Conservation (phyloP, 768 basidiomycete genomes). For the Trametes sanguinea region DNA sequence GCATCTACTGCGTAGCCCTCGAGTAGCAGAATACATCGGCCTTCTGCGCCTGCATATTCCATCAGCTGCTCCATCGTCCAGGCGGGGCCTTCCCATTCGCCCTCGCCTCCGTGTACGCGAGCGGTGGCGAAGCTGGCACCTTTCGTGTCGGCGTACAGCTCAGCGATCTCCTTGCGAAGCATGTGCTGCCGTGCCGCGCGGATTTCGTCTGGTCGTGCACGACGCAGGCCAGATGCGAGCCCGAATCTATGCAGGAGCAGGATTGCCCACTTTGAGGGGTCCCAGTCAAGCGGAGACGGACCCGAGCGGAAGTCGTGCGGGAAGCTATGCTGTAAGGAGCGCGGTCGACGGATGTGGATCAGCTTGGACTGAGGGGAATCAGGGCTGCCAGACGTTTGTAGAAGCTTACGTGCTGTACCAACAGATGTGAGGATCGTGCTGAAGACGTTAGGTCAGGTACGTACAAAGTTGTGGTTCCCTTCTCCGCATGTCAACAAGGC, state of each 20-base stretch:
- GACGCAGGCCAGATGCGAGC: slow-evolving; percentile 49
- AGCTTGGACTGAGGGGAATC: not conserved
- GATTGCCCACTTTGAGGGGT: slow-evolving; percentile 83
- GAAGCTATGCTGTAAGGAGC: slow-evolving; percentile 60
- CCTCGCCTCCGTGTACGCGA: slow-evolving; percentile 16
- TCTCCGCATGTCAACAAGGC: slow-evolving; percentile 74
- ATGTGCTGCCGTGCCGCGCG: slow-evolving; percentile 50
- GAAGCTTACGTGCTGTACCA: slow-evolving; percentile 45
- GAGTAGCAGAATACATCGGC: slow-evolving; percentile 54
- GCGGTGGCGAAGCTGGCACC: slow-evolving; percentile 4
- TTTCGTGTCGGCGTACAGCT: slow-evolving; percentile 7
- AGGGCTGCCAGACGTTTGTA: not conserved
- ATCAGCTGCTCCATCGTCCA: slow-evolving; percentile 46
- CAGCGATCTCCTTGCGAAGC: slow-evolving; percentile 39
- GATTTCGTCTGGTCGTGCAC: slow-evolving; percentile 52
- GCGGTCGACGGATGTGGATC: not conserved
- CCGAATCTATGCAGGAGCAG: slow-evolving; percentile 50
- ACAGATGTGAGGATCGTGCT: not conserved
- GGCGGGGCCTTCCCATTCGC: slow-evolving; percentile 38
- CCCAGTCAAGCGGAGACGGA: slow-evolving; percentile 63
- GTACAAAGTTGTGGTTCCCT: slow-evolving; percentile 76
- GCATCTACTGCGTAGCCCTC: slow-evolving; percentile 65
- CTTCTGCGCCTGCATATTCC: slow-evolving; percentile 36
- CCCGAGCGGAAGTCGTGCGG: slow-evolving; percentile 79
- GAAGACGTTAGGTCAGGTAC: slow-evolving; percentile 27